phyloP scores from a whole-genome alignment of 768 basidiomycete genomes.

The Trametes punicea region DNA sequence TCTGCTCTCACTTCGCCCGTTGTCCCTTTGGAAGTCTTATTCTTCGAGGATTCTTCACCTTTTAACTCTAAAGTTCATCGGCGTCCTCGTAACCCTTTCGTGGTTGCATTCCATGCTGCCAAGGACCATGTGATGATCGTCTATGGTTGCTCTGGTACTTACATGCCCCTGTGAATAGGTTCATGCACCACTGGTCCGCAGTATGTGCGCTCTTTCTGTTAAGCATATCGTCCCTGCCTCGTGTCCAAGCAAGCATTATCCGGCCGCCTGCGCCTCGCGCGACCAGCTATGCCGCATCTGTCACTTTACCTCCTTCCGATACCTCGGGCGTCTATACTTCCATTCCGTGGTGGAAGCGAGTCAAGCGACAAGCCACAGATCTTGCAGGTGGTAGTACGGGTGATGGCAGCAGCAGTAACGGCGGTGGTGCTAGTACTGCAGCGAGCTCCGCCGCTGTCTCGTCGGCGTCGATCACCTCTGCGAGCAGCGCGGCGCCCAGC shows the following conservation, averaged over 20 bases:
- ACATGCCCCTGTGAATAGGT: not conserved
- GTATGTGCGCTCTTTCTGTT: not conserved
- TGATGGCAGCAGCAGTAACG: not conserved
- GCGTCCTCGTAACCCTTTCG: not conserved
- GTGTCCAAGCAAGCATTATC: not conserved
- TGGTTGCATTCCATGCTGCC: not conserved
- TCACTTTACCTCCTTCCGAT: not conserved
- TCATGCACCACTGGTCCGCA: conserved; percentile 1
- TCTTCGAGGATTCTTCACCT: too few relatives aligned
- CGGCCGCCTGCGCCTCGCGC: not conserved
- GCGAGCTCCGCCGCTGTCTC: not conserved
- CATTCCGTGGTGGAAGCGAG: conserved; percentile 5
- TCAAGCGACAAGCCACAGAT: conserved; percentile 8
- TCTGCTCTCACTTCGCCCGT: too few relatives aligned
- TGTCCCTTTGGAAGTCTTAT: too few relatives aligned
- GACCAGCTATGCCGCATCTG: not conserved
- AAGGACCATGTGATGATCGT: not conserved
- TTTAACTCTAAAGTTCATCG: too few relatives aligned
- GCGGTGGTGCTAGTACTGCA: not conserved
- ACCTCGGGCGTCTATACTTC: not conserved
- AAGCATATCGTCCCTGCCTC: not conserved
- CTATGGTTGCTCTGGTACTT: not conserved
- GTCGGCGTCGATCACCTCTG: not conserved
- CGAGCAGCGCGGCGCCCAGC: not conserved
- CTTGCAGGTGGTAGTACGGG: not conserved